Conservation (phyloP, 202 grass and related monocot species). For the Zizania palustris region DNA sequence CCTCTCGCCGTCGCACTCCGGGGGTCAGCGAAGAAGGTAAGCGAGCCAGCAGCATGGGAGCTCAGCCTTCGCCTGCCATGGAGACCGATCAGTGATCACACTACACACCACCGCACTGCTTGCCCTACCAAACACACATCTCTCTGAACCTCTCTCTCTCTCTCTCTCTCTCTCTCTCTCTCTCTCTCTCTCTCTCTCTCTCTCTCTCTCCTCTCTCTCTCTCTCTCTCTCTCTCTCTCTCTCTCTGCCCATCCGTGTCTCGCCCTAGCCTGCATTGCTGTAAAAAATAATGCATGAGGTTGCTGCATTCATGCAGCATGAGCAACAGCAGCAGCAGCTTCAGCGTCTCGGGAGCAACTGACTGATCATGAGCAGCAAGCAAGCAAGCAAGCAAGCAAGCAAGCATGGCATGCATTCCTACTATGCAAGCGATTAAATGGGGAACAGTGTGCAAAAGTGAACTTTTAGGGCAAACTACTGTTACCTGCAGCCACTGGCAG, state of each 20-base stretch:
- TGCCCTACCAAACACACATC: conserved; percentile 4
- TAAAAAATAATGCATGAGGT: not conserved
- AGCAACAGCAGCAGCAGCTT: not conserved
- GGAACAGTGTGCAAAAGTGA: conserved; percentile 1
- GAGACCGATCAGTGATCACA: conserved; percentile 3
- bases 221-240: too few species aligned
- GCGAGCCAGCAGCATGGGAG: not conserved
- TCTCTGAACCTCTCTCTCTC: too few species aligned
- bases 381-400: not conserved
- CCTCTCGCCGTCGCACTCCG: not conserved
- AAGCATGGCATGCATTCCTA: too few species aligned
- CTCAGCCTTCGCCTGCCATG: conserved; percentile 31
- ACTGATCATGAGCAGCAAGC: conserved; percentile 39
- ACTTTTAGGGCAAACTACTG: not conserved
- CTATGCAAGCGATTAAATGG: not conserved
- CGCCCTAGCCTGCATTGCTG: not conserved
- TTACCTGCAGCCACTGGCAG: conserved; percentile 10
- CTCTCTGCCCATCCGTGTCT: too few species aligned
- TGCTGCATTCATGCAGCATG: conserved; percentile 26
- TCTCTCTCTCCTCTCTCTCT: too few species aligned
- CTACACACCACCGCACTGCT: conserved; percentile 24
- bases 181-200: too few species aligned
- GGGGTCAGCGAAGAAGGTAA: not conserved
- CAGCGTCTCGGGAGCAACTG: conserved; percentile 43
- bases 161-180: too few species aligned